phyloP scores from a whole-genome alignment of 2,329 filamentous ascomycete genomes.

The Fusarium guadeloupense region DNA sequence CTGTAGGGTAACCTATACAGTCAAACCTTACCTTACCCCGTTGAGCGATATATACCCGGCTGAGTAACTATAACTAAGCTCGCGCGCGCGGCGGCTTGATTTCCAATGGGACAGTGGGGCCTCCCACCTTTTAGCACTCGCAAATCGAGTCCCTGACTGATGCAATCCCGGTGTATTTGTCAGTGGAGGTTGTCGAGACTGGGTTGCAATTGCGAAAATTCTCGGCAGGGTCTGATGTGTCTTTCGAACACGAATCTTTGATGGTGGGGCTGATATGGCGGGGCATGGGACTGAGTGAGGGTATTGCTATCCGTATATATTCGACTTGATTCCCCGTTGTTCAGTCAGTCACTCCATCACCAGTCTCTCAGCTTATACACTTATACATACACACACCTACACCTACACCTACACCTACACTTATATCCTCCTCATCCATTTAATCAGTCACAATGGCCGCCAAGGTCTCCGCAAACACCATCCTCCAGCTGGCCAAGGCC shows the following conservation, averaged over 20 bases:
- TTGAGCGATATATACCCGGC: slow-evolving; percentile 1
- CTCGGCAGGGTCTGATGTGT: slow-evolving; percentile 11
- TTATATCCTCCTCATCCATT: not conserved
- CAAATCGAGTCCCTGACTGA: slow-evolving; percentile 5
- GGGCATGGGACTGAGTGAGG: slow-evolving; percentile 13
- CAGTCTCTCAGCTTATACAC: slow-evolving; percentile 13
- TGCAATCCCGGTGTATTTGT: slow-evolving; percentile 22
- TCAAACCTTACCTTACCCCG: not conserved
- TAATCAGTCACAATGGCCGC: slow-evolving; percentile 53
- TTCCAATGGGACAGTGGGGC: not conserved
- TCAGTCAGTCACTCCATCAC: not conserved
- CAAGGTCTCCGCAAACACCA: slow-evolving; percentile 55
- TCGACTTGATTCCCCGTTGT: not conserved
- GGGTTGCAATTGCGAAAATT: slow-evolving; percentile 16
- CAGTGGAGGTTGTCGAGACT: slow-evolving; percentile 5
- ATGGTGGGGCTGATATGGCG: slow-evolving; percentile 13
- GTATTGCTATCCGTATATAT: slow-evolving; percentile 23
- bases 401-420: not conserved
- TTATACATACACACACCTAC: slow-evolving; percentile 3
- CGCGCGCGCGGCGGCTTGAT: slow-evolving; percentile 8
- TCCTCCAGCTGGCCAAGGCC: slow-evolving; percentile 72
- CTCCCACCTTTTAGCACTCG: not conserved
- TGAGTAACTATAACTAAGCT: not conserved
- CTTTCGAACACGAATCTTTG: not conserved
- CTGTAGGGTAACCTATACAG: not conserved